Evolutionary conservation across 192 early-diverging fungal species (phyloP).

Genomic region (Coemansia sp.): DNA sequence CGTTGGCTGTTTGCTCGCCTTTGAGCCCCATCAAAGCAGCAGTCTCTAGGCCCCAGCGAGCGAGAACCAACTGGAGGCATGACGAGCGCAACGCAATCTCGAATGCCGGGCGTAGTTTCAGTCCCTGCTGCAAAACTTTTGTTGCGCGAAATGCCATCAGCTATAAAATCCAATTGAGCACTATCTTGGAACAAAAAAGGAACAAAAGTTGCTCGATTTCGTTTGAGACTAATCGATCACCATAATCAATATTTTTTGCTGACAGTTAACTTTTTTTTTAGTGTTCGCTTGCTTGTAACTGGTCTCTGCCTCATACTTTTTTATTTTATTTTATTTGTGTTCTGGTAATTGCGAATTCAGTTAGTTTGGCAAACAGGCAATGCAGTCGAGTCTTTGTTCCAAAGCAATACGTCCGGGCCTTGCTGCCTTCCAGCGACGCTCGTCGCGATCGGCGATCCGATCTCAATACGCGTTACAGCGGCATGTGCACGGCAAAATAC

Average conservation of each 20-base stretch:
- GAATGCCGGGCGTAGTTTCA: conserved; percentile 35
- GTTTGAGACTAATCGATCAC: no score
- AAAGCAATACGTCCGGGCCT: conserved; percentile 4
- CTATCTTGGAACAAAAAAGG: no score
- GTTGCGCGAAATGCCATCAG: conserved; percentile 49
- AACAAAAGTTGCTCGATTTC: no score
- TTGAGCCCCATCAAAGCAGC: conserved; percentile 48
- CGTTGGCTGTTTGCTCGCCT: conserved; percentile 34
- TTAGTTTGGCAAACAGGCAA: not conserved
- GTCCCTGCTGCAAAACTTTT: conserved; percentile 14
- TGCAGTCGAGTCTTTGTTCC: conserved; percentile 36
- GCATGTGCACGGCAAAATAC: not conserved
- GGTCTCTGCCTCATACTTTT: no score
- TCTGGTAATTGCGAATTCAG: not conserved
- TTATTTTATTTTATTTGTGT: not conserved
- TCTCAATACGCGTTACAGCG: not conserved
- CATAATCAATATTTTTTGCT: no score
- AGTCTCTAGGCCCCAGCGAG: conserved; percentile 64
- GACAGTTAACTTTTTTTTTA: no score
- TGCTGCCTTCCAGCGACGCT: not conserved
- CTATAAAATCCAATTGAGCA: no score
- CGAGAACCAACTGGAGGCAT: conserved; percentile 58
- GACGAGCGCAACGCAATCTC: conserved; percentile 53
- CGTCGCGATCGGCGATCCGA: not conserved
- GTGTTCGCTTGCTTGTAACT: no score